Evolutionary conservation across 345 rosid genomes (phyloP), one percentile per base, ranked within the genome.

Genomic region (Melastoma malabathricum): DNA sequence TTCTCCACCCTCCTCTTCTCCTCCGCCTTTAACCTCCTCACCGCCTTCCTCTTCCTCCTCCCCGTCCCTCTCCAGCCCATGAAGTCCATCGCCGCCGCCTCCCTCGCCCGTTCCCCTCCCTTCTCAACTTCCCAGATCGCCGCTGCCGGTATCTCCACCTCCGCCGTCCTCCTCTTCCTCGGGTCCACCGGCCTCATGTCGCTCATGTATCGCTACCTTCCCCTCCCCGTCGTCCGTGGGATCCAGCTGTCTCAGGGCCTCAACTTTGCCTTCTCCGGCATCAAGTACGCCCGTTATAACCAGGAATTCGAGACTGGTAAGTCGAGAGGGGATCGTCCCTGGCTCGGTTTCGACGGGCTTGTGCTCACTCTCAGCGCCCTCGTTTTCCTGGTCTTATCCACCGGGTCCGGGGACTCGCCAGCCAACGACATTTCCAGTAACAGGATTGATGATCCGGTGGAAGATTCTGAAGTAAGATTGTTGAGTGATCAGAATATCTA

Each of bases 181-280:
- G 94, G 94, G 19, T 61, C 63, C 60, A 75, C 87, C 51, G 83
- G 93, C 41, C 82, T 82, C 58, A 83, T 83, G 93, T 80, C 93
- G 38, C 64, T 69, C 54, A 67, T 83, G 55, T 86, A 86, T 70
- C 76, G 76, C 7, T 57, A 71, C 63, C 71, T 86, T 47, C 96
- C 96, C 41, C 82, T 82, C 48, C 94, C 97, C 1, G 97, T 88
- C 19, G 97, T 88, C 19, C 86, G 97, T 13, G 94, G 97, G 17
- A 86, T 88, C 51, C 97, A 88, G 90, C 88, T 88, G 60, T 88
- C 94, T 50, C 97, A 88, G 52, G 97, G 97, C 7, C 90, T 88
- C 51, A 64, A 80, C 47, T 88, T 88, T 49, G 88, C 97, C 56
- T 88, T 88, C 79, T 65, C 94, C 17, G 90, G 94, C 25, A 79